These are phyloP conservation scores for Diaporthe amygdali DNA, from an alignment of 2,329 filamentous ascomycete species.

Conservation along the genomic window DNA sequence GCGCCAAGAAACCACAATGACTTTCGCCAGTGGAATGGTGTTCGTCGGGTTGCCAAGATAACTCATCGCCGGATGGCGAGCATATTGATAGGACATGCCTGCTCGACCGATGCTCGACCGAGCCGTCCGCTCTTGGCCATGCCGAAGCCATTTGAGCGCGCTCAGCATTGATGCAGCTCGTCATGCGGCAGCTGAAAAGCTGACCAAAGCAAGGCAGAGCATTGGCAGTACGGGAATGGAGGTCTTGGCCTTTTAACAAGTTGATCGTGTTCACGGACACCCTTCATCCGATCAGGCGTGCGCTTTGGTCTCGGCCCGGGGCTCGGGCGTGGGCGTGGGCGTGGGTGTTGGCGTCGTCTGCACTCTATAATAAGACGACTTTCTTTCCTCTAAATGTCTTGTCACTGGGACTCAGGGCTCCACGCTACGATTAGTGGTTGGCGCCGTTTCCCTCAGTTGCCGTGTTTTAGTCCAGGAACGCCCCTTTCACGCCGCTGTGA, in stretches of 20 bases:
- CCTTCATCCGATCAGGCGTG: background rate
- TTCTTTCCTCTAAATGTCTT: background rate
- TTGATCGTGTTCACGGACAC: background rate
- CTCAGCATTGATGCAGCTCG: background rate
- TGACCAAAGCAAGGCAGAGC: background rate
- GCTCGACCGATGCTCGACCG: background rate
- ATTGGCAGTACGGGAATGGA: background rate
- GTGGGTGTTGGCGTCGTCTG: background rate
- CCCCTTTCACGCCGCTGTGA: background rate
- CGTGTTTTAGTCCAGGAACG: conserved; percentile 7
- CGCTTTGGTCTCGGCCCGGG: background rate
- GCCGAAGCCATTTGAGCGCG: background rate
- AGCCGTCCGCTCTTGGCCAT: background rate
- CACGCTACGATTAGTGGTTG: background rate
- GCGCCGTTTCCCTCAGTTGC: background rate
- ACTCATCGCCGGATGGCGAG: background rate
- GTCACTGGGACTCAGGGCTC: background rate
- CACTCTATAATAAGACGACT: background rate
- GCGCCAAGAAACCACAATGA: no score
- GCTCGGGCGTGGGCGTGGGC: background rate
- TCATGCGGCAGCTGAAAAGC: background rate
- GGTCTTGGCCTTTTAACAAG: background rate
- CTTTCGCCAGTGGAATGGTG: background rate
- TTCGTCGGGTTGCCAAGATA: background rate
- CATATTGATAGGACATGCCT: background rate